Conservation (phyloP, 2,329 filamentous ascomycete species). For the Cladosporium oxysporum region DNA sequence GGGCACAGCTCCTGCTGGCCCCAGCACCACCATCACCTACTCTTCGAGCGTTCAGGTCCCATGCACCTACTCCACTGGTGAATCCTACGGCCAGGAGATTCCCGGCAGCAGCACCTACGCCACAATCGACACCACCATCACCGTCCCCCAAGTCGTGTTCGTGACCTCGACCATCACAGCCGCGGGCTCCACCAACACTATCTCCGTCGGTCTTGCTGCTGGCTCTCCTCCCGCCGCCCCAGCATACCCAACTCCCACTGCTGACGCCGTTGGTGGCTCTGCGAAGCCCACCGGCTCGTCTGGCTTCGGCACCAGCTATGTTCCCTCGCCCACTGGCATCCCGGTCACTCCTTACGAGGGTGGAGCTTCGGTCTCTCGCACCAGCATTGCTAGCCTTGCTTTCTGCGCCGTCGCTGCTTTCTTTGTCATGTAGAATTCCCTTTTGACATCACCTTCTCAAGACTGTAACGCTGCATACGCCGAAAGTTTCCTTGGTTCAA, state of each 20-base stretch:
- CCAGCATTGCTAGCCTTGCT: constrained; percentile 24
- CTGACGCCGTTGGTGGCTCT: constrained; percentile 25
- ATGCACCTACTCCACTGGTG: constrained; percentile 40
- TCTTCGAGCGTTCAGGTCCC: constrained; percentile 39
- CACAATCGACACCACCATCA: constrained; percentile 43
- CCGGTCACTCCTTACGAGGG: constrained; percentile 29
- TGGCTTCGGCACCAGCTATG: constrained; percentile 25
- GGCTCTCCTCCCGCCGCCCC: constrained; percentile 38
- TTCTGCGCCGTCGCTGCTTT: constrained; percentile 29
- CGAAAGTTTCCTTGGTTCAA: background rate
- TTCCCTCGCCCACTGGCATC: constrained; percentile 22
- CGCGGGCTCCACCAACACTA: constrained; percentile 31
- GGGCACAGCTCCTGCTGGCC: constrained; percentile 24
- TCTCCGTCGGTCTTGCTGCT: constrained; percentile 38
- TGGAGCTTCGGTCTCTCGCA: constrained; percentile 26
- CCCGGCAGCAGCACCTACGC: constrained; percentile 35
- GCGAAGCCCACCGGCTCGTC: constrained; percentile 2
- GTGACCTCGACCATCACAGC: constrained; percentile 39
- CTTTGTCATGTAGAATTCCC: constrained; percentile 25
- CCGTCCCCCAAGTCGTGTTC: constrained; percentile 50
- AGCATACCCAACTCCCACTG: constrained; percentile 29
- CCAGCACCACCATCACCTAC: constrained; percentile 45
- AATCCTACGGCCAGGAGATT: constrained; percentile 36
- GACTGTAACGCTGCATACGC: background rate
- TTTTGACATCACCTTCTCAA: background rate